These are phyloP conservation scores for Malus asiatica DNA, from an alignment of 306 rosid species.

Conservation along the genomic window DNA sequence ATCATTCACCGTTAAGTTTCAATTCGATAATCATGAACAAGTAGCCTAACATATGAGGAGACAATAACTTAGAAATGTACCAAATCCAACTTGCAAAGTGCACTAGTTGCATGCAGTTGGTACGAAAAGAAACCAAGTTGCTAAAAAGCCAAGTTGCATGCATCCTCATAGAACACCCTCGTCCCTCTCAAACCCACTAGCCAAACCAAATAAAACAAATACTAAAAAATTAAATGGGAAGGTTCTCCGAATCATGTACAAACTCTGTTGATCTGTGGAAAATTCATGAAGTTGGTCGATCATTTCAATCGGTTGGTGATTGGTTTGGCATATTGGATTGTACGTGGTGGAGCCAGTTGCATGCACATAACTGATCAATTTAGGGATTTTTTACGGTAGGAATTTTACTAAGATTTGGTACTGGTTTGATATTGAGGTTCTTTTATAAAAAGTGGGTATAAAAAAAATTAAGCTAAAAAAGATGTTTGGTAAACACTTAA, in stretches of 20 bases:
- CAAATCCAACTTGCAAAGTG: too few relatives aligned
- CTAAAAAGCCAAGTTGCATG: background rate
- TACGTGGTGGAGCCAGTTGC: background rate
- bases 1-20: too few relatives aligned
- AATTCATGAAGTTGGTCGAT: background rate
- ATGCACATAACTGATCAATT: background rate
- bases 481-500: rapidly evolving
- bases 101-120: background rate
- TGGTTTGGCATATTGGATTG: background rate
- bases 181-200: background rate
- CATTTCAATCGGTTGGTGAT: background rate
- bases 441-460: too few relatives aligned
- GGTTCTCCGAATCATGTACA: background rate
- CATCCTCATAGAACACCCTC: background rate
- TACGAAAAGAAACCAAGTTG: background rate
- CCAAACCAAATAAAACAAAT: background rate
- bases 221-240: background rate
- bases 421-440: too few relatives aligned
- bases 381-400: background rate
- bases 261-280: background rate
- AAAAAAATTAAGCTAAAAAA: too few relatives aligned
- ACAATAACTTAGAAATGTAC: too few relatives aligned
- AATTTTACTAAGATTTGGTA: background rate
- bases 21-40: background rate
- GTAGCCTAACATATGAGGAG: background rate